Base-by-base conservation (phyloP, 495 filamentous ascomycete genomes). In the Lasiosphaeria ovina region DNA sequence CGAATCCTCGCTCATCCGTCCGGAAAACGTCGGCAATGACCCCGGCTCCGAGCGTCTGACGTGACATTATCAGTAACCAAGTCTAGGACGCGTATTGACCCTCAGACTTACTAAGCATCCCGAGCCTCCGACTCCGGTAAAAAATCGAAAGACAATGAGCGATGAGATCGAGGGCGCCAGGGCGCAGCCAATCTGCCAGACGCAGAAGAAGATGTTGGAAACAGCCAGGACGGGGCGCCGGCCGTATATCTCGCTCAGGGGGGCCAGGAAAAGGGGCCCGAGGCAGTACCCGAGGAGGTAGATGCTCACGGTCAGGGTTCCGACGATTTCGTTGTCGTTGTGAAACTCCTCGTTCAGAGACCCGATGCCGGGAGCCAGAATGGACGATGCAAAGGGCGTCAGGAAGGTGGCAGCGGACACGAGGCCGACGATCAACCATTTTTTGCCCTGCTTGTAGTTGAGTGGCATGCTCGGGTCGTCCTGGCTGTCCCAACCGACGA, bases 231-330 rank as follows among this genome's bases (percentile, higher is more conserved):
- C 80, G 6, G 79, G 75, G 0, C 81, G 73, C 3, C 90, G 80
- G 0, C 90, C 90, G 60, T 89, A 91, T 14, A 92, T 85, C 69
- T 94, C 89, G 10, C 82, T 87, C 6, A 93, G 72, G 0, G 90
- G 90, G 0, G 86, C 87, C 1, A 90, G 72, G 49, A 90, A 79
- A 2, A 80, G 55, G 6, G 77, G 77, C 1, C 77, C 77, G 12
- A 78, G 69, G 6, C 69, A 72, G 52, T 77, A 79, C 14, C 77
- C 77, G 0, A 80, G 62, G 17, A 80, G 53, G 58, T 77, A 80
- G 11, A 79, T 74, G 59, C 74, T 77, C 33, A 80, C 76, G 6
- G 67, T 77, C 66, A 74, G 70, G 10, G 73, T 59, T 7, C 68
- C 73, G 8, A 73, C 31, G 6, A 72, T 74, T 2, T 64, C 55